Evolutionary conservation across 2,329 filamentous ascomycete genomes (phyloP).

Genomic region (Nothophaeocryptopus gaeumannii): DNA sequence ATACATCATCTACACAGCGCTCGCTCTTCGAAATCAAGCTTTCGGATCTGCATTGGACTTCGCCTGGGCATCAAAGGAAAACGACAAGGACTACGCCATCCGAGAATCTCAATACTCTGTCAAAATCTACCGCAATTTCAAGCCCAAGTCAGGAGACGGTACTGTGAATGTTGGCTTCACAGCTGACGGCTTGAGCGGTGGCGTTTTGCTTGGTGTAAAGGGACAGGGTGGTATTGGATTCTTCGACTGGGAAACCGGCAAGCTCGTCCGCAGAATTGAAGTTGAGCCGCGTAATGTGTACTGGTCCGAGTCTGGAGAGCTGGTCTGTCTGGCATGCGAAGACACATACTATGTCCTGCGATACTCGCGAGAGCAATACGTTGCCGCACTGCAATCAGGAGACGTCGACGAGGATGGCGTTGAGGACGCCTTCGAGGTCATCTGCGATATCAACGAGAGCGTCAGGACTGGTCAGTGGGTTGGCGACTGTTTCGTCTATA

Average conservation of each 20-base stretch:
- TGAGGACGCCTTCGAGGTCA: constrained; percentile 91
- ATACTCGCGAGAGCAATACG: constrained; percentile 84
- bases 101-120: constrained; percentile 91
- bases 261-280: constrained; percentile 88
- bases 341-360: constrained; percentile 93
- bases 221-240: constrained; percentile 92
- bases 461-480: constrained; percentile 97
- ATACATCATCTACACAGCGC: constrained; percentile 97
- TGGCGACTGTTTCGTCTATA: constrained; percentile 98
- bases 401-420: constrained; percentile 87
- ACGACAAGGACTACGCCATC: constrained; percentile 97
- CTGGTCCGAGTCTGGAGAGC: constrained; percentile 95
- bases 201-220: constrained; percentile 87
- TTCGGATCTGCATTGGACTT: constrained; percentile 96
- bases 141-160: constrained; percentile 75
- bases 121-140: constrained; percentile 97
- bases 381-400: constrained; percentile 77
- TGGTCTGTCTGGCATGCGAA: constrained; percentile 88
- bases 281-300: constrained; percentile 71
- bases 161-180: constrained; percentile 87
- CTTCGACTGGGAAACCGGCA: constrained; percentile 92
- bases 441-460: constrained; percentile 91
- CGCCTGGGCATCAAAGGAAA: constrained; percentile 94
- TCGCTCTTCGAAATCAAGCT: constrained; percentile 95
- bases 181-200: constrained; percentile 84